Base-by-base conservation (phyloP, 371 early-diverging fungal species). In the Capillidium heterosporum region DNA sequence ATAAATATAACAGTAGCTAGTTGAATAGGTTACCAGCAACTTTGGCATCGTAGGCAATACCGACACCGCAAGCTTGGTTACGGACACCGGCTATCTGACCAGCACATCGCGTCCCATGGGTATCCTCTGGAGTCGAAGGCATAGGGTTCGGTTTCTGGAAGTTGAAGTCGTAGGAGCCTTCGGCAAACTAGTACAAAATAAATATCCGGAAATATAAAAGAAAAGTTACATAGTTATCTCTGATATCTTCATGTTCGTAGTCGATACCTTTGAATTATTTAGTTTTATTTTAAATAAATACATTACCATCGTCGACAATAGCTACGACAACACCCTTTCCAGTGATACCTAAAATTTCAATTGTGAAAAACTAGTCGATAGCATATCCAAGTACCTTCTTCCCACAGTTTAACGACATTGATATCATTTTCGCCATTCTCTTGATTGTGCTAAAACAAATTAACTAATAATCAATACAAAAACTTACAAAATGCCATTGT, bases 71-170 rank as follows among this genome's bases (percentile, higher is more conserved):
- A 0, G 82, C 82, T 63, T 85, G 67, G 65, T 97, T 97, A 41
- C 72, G 70, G 10, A 72, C 75, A 13, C 95, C 94, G 0, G 94
- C 98, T 39, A 97, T 88, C 70, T 94, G 91, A 8, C 96, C 98
- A 7, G 98, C 98, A 68, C 96, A 95, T 29, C 98, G 71, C 0
- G 98, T 96, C 41, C 96, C 98, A 66, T 97, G 98, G 39, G 75
- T 74, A 65, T 97, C 98, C 56, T 90, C 85, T 32, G 54, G 56
- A 0, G 85, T 60, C 17, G 67, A 70, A 31, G 96, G 97, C 55
- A 63, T 81, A 0, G 96, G 96, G 23, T 83, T 59, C 35, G 69
- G 62, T 15, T 65, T 74, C 63, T 84, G 79, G 60, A 85, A 84
- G 60, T 96, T 96, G 61, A 86, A 95, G 64, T 95, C 95, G 61